phyloP scores from a whole-genome alignment of 371 early-diverging fungal species.

The Mortierella sp. region DNA sequence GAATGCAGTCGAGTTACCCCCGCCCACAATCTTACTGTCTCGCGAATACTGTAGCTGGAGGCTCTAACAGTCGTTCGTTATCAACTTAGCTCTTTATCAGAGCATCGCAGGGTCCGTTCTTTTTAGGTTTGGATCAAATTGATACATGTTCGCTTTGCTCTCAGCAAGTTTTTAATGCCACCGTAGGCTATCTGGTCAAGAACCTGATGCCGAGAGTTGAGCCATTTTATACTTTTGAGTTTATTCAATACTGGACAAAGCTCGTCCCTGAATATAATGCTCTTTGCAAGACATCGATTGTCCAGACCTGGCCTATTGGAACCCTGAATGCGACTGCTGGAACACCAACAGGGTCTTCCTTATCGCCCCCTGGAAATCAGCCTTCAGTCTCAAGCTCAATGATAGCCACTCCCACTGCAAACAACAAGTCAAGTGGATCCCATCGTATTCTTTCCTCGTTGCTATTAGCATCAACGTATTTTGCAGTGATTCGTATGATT shows the following conservation, averaged over 20 bases:
- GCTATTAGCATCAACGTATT: background rate
- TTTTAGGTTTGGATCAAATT: conserved; percentile 10
- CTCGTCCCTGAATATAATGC: conserved; percentile 27
- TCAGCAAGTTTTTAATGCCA: conserved; percentile 22
- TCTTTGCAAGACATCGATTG: conserved; percentile 22
- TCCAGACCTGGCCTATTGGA: conserved; percentile 39
- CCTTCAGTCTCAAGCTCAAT: background rate
- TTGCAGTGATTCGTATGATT: background rate
- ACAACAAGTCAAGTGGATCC: background rate
- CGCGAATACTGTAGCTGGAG: conserved; percentile 8
- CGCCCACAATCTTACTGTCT: conserved; percentile 36
- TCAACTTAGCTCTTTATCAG: conserved; percentile 28
- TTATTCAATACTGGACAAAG: conserved; percentile 44
- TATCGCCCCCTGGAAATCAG: background rate
- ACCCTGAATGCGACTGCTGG: conserved; percentile 26
- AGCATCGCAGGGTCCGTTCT: conserved; percentile 26
- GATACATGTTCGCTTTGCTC: conserved; percentile 47
- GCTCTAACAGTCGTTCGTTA: conserved; percentile 21
- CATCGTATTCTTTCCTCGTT: background rate
- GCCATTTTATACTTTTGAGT: conserved; percentile 34
- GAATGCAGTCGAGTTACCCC: conserved; percentile 14
- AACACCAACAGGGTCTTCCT: background rate
- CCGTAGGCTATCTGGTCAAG: conserved; percentile 21
- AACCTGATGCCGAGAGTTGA: conserved; percentile 38
- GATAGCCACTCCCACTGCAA: background rate